Evolutionary conservation across 306 rosid species (phyloP), one percentile per base, ranked within the genome.

Genomic region (Luffa aegyptiaca): DNA sequence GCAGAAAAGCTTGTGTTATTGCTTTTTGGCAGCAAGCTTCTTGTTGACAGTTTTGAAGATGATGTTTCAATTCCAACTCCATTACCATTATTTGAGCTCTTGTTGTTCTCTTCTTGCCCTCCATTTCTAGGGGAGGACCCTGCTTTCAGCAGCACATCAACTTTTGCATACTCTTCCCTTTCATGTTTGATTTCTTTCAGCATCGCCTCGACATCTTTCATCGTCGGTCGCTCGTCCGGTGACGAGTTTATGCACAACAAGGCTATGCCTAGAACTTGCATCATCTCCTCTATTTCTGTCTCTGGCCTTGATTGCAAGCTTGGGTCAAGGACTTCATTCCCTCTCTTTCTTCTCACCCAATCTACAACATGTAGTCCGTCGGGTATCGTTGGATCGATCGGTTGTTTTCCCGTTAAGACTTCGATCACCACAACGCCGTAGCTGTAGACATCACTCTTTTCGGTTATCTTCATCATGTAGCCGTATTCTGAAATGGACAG

Each of bases 141-240:
- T 17, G 89, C 89, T 82, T 95, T 92, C 62, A 92, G 86, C 70
- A 95, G 96, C 79, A 83, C 85, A 82, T 92, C 98, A 74, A 95
- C 90, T 84, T 95, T 92, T 35, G 96, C 98, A 81, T 86, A 91
- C 49, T 92, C 98, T 65, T 92, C 97, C 48, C 95, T 87, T 69
- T 94, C 98, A 73, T 92, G 90, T 58, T 82, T 91, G 69, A 92
- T 90, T 65, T 91, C 98, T 78, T 91, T 91, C 36, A 94, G 90
- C 98, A 94, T 94, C 48, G 97, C 97, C 0, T 91, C 89, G 5
- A 92, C 92, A 74, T 95, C 98, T 87, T 91, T 91, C 98, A 95
- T 95, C 17, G 95, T 89, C 69, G 98, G 98, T 80, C 98, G 90
- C 77, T 92, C 97, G 68, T 91, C 93, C 0, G 97, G 98, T 6